Conservation (phyloP, 495 filamentous ascomycete genomes). For the Trichodelitschia bisporula region DNA sequence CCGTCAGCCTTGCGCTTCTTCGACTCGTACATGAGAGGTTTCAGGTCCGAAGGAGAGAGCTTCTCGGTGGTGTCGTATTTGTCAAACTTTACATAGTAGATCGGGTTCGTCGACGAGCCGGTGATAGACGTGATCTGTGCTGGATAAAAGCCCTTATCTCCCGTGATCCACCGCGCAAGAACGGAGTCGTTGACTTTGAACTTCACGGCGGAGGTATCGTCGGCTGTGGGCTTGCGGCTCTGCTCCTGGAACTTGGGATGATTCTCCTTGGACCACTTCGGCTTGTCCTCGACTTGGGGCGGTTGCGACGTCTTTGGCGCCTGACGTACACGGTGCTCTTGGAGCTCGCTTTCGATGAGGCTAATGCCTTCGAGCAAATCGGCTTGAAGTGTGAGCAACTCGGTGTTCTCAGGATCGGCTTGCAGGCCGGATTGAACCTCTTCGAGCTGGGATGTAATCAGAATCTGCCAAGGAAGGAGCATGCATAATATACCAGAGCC, state of each 20-base stretch:
- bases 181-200: slow-evolving; percentile 81
- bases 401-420: slow-evolving; percentile 61
- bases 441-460: slow-evolving; percentile 34
- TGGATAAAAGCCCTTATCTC: slow-evolving; percentile 76
- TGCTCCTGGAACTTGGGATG: slow-evolving; percentile 40
- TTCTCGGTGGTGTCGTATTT: slow-evolving; percentile 72
- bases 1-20: slow-evolving; percentile 86
- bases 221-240: slow-evolving; percentile 19
- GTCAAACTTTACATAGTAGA: slow-evolving; percentile 89
- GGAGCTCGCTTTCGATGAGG: slow-evolving; percentile 53
- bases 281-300: slow-evolving; percentile 18
- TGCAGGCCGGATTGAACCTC: slow-evolving; percentile 49
- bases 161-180: slow-evolving; percentile 71
- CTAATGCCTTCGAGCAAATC: slow-evolving; percentile 71
- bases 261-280: slow-evolving; percentile 52
- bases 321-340: slow-evolving; percentile 42
- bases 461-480: neutral
- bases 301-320: slow-evolving; percentile 20
- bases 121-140: slow-evolving; percentile 86
- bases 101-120: slow-evolving; percentile 61
- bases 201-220: slow-evolving; percentile 3
- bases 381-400: slow-evolving; percentile 50
- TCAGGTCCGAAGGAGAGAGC: slow-evolving; percentile 61
- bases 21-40: slow-evolving; percentile 26
- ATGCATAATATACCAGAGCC: slow-evolving; percentile 33